These are phyloP conservation scores for Teratosphaeriaceae sp. DNA, from an alignment of 2,329 filamentous ascomycete genomes.

Conservation along the genomic window DNA sequence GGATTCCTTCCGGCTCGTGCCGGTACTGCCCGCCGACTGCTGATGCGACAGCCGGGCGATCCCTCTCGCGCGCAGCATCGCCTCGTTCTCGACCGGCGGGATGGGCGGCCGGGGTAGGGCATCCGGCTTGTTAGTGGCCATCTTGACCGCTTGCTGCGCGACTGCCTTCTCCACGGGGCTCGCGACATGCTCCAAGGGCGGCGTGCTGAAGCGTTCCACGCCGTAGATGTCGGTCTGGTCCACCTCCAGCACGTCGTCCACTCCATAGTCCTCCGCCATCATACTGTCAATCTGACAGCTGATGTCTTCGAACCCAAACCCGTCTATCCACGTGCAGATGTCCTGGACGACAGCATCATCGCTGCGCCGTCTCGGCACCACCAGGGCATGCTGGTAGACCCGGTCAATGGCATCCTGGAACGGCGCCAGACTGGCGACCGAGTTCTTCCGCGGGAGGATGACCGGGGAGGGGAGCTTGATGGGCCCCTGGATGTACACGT, in stretches of 20 bases:
- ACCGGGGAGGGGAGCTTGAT: conserved; percentile 33
- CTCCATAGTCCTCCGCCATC: conserved; percentile 4
- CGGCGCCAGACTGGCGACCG: conserved; percentile 34
- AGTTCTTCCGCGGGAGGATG: conserved; percentile 32
- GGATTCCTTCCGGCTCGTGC: conserved; percentile 5
- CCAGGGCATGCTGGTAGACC: conserved; percentile 23
- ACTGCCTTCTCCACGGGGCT: conserved; percentile 19
- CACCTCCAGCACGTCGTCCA: conserved; percentile 12
- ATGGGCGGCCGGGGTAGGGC: conserved; percentile 9
- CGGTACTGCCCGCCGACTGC: not conserved
- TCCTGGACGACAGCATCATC: conserved; percentile 33
- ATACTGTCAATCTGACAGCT: conserved; percentile 18
- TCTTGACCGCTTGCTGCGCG: conserved; percentile 19
- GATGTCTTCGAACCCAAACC: conserved; percentile 30
- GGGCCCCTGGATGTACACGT: conserved; percentile 36
- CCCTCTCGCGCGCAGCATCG: conserved; percentile 21
- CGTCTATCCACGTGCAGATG: conserved; percentile 37
- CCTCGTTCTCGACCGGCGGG: conserved; percentile 20
- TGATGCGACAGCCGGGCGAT: conserved; percentile 21
- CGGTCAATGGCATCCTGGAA: conserved; percentile 31
- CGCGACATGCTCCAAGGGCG: conserved; percentile 13
- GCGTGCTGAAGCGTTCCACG: conserved; percentile 21
- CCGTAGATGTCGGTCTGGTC: conserved; percentile 7
- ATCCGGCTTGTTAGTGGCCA: conserved; percentile 3
- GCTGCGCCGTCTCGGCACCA: conserved; percentile 23